Conservation (phyloP, 2,329 filamentous ascomycete species). For the Trichoderma oligosporum region DNA sequence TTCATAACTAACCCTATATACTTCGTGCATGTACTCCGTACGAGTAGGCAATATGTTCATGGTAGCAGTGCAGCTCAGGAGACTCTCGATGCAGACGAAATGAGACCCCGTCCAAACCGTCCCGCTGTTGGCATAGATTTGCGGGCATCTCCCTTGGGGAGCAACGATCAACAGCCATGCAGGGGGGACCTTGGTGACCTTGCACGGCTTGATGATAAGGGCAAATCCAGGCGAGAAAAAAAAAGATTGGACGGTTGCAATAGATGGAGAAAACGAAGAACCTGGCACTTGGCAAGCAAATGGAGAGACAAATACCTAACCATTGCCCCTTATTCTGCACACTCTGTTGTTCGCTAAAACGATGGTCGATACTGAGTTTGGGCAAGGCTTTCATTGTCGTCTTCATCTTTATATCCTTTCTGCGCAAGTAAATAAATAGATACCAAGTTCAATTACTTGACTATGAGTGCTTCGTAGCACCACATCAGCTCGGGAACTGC, state of each 20-base stretch:
- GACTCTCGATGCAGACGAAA: constrained; percentile 5
- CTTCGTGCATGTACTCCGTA: neutral
- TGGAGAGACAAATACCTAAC: neutral
- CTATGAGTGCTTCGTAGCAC: too few relatives aligned
- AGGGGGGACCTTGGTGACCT: neutral
- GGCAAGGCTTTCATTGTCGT: too few relatives aligned
- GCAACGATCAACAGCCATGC: constrained; percentile 12
- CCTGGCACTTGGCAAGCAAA: neutral
- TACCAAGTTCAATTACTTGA: too few relatives aligned
- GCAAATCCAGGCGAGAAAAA: too few relatives aligned
- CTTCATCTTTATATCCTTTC: too few relatives aligned
- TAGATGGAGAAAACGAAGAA: neutral
- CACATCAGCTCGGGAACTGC: too few relatives aligned
- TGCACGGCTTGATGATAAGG: neutral
- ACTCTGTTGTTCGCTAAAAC: neutral
- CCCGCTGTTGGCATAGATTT: constrained; percentile 12
- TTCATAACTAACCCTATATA: too few relatives aligned
- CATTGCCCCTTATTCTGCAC: neutral
- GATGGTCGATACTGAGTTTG: neutral
- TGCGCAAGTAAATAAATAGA: too few relatives aligned
- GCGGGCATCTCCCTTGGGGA: constrained; percentile 8
- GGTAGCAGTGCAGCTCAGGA: neutral
- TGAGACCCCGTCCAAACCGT: constrained; percentile 5
- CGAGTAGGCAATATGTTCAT: neutral
- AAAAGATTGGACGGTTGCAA: too few relatives aligned